Evolutionary conservation across 345 rosid species (phyloP).

Genomic region (Eucalyptus tenuipes): DNA sequence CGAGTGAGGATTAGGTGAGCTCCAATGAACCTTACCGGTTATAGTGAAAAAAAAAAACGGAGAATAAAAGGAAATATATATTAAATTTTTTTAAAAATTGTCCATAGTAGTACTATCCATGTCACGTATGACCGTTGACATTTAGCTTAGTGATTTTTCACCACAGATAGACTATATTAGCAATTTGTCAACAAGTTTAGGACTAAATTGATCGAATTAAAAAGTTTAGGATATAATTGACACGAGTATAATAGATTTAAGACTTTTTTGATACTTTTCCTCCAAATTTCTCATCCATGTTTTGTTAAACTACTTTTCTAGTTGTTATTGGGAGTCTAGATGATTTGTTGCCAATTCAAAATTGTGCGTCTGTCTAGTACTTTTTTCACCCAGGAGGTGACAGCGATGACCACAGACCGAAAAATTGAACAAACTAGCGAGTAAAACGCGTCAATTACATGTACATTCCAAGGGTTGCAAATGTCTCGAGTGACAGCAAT

Average conservation of each 20-base stretch:
- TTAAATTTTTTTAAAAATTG: too few species aligned
- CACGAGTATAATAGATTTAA: too few species aligned
- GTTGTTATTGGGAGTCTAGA: too few species aligned
- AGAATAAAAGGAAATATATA: too few species aligned
- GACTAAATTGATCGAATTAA: too few species aligned
- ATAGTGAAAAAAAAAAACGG: too few species aligned
- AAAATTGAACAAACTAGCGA: too few species aligned
- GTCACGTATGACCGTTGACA: fast-evolving
- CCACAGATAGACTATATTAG: too few species aligned
- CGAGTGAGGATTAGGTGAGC: not conserved
- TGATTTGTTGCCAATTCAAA: not conserved
- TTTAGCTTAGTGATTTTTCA: fast-evolving
- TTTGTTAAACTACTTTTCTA: not conserved
- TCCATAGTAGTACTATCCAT: fast-evolving
- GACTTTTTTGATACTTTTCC: too few species aligned
- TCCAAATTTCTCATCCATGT: not conserved
- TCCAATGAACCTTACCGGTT: fast-evolving
- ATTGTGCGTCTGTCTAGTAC: not conserved
- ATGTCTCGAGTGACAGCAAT: not conserved
- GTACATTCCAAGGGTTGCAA: not conserved
- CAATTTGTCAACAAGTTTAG: too few species aligned
- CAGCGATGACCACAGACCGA: not conserved
- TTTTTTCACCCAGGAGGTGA: not conserved
- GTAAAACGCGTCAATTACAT: not conserved
- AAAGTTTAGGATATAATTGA: too few species aligned